phyloP scores from a whole-genome alignment of 2,329 filamentous ascomycete genomes.

The Beauveria bassiana region DNA sequence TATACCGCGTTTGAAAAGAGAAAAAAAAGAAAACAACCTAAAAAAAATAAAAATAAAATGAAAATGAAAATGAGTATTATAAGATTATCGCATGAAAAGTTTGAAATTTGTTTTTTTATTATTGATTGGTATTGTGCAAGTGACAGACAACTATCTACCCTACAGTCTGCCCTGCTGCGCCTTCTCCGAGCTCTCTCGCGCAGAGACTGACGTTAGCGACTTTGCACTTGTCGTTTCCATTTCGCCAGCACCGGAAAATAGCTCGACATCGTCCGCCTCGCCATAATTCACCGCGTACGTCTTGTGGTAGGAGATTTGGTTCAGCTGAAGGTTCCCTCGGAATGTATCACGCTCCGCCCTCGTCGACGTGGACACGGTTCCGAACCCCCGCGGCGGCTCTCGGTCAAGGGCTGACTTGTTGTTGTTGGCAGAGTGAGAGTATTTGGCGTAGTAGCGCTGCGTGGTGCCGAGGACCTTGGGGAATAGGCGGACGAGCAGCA shows the following conservation, averaged over 20 bases:
- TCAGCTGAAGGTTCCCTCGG: conserved; percentile 15
- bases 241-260: conserved; percentile 23
- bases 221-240: conserved; percentile 5
- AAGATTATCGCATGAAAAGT: too few relatives aligned
- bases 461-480: conserved; percentile 26
- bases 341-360: conserved; percentile 16
- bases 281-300: conserved; percentile 29
- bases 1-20: too few relatives aligned
- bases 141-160: background rate
- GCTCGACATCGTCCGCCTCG: conserved; percentile 23
- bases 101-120: too few relatives aligned
- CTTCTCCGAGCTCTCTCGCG: background rate
- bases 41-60: too few relatives aligned
- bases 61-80: too few relatives aligned
- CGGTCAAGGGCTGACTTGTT: conserved; percentile 13
- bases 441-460: conserved; percentile 22
- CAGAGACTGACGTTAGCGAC: background rate
- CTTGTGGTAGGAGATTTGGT: conserved; percentile 26
- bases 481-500: conserved; percentile 30
- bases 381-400: conserved; percentile 13
- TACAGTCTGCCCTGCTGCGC: background rate
- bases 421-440: conserved; percentile 14
- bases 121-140: too few relatives aligned
- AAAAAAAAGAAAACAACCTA: too few relatives aligned
- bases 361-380: conserved; percentile 19